phyloP scores from a whole-genome alignment of 1,284 basidiomycete genomes.

The Fistulina hepatica region DNA sequence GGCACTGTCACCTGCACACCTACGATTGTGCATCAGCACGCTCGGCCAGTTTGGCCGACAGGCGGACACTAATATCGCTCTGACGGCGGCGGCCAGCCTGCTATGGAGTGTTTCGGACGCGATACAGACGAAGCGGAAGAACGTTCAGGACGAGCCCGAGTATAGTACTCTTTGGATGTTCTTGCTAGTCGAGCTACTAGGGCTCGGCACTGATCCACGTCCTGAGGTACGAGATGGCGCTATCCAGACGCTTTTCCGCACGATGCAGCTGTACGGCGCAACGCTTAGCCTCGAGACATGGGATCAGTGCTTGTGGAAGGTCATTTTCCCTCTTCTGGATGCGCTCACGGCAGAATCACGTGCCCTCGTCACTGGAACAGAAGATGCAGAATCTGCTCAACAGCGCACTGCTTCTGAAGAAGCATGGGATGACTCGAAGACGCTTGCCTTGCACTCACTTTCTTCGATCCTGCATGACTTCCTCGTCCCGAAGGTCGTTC shows the following conservation, averaged over 20 bases:
- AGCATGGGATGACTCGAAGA: slow-evolving; percentile 81
- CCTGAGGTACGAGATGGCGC: slow-evolving; percentile 88
- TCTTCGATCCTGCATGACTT: slow-evolving; percentile 80
- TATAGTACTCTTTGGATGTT: slow-evolving; percentile 88
- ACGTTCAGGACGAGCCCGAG: slow-evolving; percentile 51
- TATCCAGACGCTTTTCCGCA: slow-evolving; percentile 91
- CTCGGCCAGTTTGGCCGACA: slow-evolving; percentile 88
- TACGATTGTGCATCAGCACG: slow-evolving; percentile 81
- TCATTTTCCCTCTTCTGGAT: slow-evolving; percentile 84
- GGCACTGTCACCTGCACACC: slow-evolving; percentile 67
- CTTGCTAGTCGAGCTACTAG: slow-evolving; percentile 74
- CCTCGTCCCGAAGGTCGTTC: slow-evolving; percentile 61
- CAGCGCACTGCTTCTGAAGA: slow-evolving; percentile 6
- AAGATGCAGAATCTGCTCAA: slow-evolving; percentile 11
- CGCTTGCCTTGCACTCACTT: slow-evolving; percentile 76
- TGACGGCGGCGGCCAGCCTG: slow-evolving; percentile 83
- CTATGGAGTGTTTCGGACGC: slow-evolving; percentile 93
- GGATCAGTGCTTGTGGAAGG: slow-evolving; percentile 81
- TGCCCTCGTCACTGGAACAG: slow-evolving; percentile 12
- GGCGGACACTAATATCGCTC: slow-evolving; percentile 88
- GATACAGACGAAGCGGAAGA: slow-evolving; percentile 69
- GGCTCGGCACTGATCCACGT: slow-evolving; percentile 71
- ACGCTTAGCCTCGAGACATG: slow-evolving; percentile 73
- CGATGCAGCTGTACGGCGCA: slow-evolving; percentile 86
- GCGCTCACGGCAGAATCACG: slow-evolving; percentile 51